Base-by-base conservation (phyloP, 108 stramenopile species). In the Pseudonitzschia delicatissima region DNA sequence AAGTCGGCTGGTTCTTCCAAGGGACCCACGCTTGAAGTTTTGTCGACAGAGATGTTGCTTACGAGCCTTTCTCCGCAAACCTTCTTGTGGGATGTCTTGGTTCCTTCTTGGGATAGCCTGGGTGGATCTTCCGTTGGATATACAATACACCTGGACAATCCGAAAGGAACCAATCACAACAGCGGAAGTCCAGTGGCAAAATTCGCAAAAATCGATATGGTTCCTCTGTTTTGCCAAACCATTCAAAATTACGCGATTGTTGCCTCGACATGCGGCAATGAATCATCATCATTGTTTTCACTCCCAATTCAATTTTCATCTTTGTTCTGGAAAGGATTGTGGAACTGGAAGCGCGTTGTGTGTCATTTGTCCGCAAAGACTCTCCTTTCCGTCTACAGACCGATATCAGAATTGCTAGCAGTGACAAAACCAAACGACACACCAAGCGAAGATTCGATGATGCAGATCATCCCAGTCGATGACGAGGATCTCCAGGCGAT, bases 71-170 rank as follows among this genome's bases (percentile, higher is more conserved):
- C 31, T 28, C 39, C 29, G 62, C 17, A 80, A 70, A 74, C 74
- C 49, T 40, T 27, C 88, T 90, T 64, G 66, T 93, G 15, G 50
- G 63, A 79, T 37, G 75, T 79, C 60, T 49, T 90, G 8, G 71
- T 93, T 36, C 81, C 78, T 5, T 83, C 92, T 12, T 90, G 73
- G 59, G 87, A 93, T 67, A 78, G 84, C 7, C 69, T 90, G 21
- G 72, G 73, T n/a, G 76, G 52, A 31, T 84, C 87, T 7, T 53
- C 66, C 13, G 84, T 92, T 17, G 91, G 91, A 12, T 81, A 66
- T 1, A 87, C 73, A 13, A 78, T 90, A 58, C 75, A 87, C 48
- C 50, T 84, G 15, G 84, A 84, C 15, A 70, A 78, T 29, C 53
- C 51, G 9, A 79, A 81, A 31, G 55, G n/a, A n/a, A n/a, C 23